Evolutionary conservation across 495 filamentous ascomycete species (phyloP).

Genomic region (Physcia stellaris): DNA sequence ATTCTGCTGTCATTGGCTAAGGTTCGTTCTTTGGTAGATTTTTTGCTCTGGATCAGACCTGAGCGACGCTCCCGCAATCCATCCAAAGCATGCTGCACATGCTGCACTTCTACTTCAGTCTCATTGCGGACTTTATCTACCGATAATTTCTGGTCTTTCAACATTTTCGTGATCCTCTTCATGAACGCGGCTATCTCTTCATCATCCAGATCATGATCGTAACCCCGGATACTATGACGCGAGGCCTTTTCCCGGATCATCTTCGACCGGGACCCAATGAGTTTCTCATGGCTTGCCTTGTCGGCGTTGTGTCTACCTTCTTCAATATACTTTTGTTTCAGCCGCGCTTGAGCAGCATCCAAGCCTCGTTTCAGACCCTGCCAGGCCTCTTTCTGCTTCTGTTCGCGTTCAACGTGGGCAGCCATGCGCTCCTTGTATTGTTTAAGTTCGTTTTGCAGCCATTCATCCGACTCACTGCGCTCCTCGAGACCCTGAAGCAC

Average conservation of each 20-base stretch:
- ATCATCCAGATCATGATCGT: constrained; percentile 66
- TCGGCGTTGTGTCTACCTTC: constrained; percentile 74
- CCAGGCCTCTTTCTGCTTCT: constrained; percentile 34
- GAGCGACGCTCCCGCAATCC: constrained; percentile 56
- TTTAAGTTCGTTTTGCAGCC: constrained; percentile 59
- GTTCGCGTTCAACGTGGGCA: constrained; percentile 46
- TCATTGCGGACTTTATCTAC: constrained; percentile 62
- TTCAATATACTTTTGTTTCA: constrained; percentile 67
- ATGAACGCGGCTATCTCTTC: constrained; percentile 61
- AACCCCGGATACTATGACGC: constrained; percentile 71
- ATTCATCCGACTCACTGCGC: constrained; percentile 64
- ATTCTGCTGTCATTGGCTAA: constrained; percentile 53
- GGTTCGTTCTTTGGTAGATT: constrained; percentile 54
- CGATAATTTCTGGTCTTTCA: constrained; percentile 61
- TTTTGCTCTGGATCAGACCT: constrained; percentile 54
- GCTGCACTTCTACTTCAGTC: constrained; percentile 53
- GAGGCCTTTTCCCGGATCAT: constrained; percentile 69
- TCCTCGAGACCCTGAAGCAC: constrained; percentile 58
- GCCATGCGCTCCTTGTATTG: constrained; percentile 67
- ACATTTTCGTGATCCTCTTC: constrained; percentile 55
- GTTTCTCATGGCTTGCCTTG: constrained; percentile 71
- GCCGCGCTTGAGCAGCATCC: constrained; percentile 36
- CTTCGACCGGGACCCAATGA: constrained; percentile 50
- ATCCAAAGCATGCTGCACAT: constrained; percentile 50
- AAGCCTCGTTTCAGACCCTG: constrained; percentile 49